Conservation (phyloP, 2,329 filamentous ascomycete species). For the Rhynchosporium graminicola region DNA sequence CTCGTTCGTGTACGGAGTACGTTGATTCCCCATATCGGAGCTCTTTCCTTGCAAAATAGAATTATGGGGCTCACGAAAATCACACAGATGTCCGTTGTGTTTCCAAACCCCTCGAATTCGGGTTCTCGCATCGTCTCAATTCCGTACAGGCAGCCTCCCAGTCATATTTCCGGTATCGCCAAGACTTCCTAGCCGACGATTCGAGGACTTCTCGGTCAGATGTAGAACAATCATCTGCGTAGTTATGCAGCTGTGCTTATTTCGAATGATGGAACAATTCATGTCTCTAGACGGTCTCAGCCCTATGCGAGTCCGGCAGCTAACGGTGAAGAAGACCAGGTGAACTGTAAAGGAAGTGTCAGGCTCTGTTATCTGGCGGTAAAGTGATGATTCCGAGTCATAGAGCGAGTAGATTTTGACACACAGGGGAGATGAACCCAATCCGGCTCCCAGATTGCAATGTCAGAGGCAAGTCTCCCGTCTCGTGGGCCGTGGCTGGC, state of each 20-base stretch:
- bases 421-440: slow-evolving; percentile 23
- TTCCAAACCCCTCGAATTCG: not conserved
- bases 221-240: not conserved
- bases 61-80: not conserved
- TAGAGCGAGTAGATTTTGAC: slow-evolving; percentile 9
- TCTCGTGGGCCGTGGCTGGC: not conserved
- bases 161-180: slow-evolving; percentile 7
- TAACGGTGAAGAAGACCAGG: not conserved
- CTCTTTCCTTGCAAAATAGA: not conserved
- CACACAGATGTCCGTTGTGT: not conserved
- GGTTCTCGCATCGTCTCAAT: slow-evolving; percentile 8
- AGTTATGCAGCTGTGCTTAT: slow-evolving; percentile 6
- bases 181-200: not conserved
- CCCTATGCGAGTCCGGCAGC: slow-evolving; percentile 24
- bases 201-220: slow-evolving; percentile 1
- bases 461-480: not conserved
- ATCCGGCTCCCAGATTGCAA: slow-evolving; percentile 13
- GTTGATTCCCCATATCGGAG: not conserved
- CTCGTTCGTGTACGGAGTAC: not conserved
- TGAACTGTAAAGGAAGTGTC: not conserved
- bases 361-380: not conserved
- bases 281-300: slow-evolving; percentile 32
- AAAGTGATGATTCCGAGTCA: not conserved
- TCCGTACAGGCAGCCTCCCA: not conserved
- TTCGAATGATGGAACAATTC: slow-evolving; percentile 20